phyloP scores from a whole-genome alignment of 345 rosid species.

The Eucalyptus guilfoylei region DNA sequence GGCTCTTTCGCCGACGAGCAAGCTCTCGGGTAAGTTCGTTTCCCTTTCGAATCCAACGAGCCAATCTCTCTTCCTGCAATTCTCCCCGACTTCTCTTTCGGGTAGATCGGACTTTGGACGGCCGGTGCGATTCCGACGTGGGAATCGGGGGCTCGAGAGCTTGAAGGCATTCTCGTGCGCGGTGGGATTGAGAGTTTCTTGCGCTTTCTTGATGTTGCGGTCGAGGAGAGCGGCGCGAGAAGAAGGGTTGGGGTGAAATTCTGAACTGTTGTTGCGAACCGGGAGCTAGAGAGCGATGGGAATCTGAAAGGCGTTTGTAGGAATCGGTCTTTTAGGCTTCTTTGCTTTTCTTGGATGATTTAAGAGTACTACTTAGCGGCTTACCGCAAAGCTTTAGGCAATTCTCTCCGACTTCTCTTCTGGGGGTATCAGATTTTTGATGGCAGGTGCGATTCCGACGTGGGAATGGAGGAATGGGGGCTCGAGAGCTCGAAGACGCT shows the following conservation, averaged over 20 bases:
- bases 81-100: not conserved
- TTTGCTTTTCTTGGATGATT: not conserved
- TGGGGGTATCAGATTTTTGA: not conserved
- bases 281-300: not conserved
- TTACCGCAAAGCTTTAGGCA: not conserved
- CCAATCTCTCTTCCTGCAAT: not conserved
- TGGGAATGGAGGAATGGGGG: not conserved
- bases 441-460: rapidly evolving
- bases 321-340: not conserved
- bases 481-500: not conserved
- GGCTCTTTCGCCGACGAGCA: not conserved
- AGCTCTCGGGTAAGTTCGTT: not conserved
- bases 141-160: not conserved
- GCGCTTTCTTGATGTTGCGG: not conserved
- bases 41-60: not conserved
- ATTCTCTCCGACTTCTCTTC: not conserved
- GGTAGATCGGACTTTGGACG: not conserved
- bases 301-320: not conserved
- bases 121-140: not conserved
- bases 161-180: rapidly evolving
- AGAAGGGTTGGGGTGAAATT: not conserved
- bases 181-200: not conserved
- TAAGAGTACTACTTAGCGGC: not conserved
- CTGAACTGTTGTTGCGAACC: not conserved
- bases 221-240: not conserved